phyloP scores from a whole-genome alignment of 768 basidiomycete species.

The Naganishia antarctica region DNA sequence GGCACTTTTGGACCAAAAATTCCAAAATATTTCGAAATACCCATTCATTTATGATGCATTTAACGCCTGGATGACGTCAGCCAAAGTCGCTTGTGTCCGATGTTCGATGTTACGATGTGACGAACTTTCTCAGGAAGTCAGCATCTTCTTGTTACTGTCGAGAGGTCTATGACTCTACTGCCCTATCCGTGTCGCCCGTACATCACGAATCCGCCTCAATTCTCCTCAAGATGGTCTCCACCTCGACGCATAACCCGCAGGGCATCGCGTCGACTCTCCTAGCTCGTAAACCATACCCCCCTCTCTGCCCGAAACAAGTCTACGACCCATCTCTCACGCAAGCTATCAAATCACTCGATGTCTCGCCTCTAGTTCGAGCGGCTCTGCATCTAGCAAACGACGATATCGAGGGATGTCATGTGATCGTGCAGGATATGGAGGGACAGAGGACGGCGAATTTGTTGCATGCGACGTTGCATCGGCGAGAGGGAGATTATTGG shows the following conservation, averaged over 20 bases:
- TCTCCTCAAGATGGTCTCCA: constrained; percentile 1
- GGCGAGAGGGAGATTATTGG: constrained; percentile 47
- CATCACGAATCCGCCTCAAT: not conserved
- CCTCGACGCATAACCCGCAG: constrained; percentile 7
- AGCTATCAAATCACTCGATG: constrained; percentile 28
- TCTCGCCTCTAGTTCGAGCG: constrained; percentile 11
- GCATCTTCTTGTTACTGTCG: too few species aligned
- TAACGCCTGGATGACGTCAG: too few species aligned
- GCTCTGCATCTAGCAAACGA: constrained; percentile 47
- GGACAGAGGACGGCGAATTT: constrained; percentile 44
- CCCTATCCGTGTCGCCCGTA: not conserved
- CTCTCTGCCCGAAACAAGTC: constrained; percentile 40
- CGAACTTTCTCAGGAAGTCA: too few species aligned
- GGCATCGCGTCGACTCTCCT: constrained; percentile 33
- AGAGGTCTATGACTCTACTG: not conserved
- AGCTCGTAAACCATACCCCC: constrained; percentile 30
- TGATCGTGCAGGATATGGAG: constrained; percentile 43
- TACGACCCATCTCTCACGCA: constrained; percentile 33
- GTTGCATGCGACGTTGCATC: constrained; percentile 45
- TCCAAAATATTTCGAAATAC: too few species aligned
- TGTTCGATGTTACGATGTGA: too few species aligned
- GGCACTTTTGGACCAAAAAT: too few species aligned
- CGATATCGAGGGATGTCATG: constrained; percentile 42
- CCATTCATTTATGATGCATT: too few species aligned
- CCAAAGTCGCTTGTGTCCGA: too few species aligned